Evolutionary conservation across 805 yeast species (phyloP).

Genomic region (Saccharomycopsis guyanensis): DNA sequence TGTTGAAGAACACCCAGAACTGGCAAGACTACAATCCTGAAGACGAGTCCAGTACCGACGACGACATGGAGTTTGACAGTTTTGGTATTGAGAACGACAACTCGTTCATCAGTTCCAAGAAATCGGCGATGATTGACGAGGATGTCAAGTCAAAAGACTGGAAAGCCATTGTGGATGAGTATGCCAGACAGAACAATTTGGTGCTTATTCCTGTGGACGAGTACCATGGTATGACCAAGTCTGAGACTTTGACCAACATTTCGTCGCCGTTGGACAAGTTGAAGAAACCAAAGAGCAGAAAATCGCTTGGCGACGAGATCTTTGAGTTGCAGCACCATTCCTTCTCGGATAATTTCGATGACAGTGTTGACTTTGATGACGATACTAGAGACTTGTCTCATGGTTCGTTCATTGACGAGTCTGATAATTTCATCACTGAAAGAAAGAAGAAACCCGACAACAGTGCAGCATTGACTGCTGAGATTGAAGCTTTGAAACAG

Average conservation of each 20-base stretch:
- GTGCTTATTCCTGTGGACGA: conserved; percentile 14
- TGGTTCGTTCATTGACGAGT: background rate
- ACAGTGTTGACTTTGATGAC: conserved; percentile 3
- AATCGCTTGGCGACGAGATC: conserved; percentile 20
- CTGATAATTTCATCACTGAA: background rate
- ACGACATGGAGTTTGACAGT: conserved; percentile 11
- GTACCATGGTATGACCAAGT: conserved; percentile 2
- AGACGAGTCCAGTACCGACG: background rate
- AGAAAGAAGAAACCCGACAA: background rate
- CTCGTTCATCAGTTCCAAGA: background rate
- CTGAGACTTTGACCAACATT: conserved; percentile 8
- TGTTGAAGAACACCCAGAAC: conserved; percentile 17
- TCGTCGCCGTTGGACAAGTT: background rate
- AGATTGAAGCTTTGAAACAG: conserved; percentile 5
- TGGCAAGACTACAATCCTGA: conserved; percentile 17
- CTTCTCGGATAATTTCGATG: conserved; percentile 8
- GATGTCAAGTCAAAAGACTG: background rate
- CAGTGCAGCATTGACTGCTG: background rate
- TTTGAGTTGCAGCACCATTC: conserved; percentile 13
- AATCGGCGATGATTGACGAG: background rate
- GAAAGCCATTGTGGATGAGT: conserved; percentile 17
- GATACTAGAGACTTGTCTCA: background rate
- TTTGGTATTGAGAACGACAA: conserved; percentile 13
- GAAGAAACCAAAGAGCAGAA: conserved; percentile 14
- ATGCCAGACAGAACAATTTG: conserved; percentile 13